Percentiles rank a stretch among this genome's conserved stretches.
Conservation (phyloP, 2,329 filamentous ascomycete species). For the Saccharata proteae region DNA sequence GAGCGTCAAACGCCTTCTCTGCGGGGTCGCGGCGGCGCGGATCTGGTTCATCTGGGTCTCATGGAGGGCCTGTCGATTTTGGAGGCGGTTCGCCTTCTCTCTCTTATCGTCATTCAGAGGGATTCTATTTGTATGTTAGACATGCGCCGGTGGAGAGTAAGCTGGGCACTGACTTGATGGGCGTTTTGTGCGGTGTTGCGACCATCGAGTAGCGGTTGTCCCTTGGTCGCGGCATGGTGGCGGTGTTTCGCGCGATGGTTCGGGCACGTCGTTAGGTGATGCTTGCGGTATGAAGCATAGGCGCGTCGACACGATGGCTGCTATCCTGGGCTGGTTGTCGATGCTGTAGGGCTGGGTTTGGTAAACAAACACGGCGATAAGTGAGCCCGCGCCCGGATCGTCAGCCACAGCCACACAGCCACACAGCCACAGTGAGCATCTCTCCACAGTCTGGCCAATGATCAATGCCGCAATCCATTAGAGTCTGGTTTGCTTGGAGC, state of each 20-base stretch:
- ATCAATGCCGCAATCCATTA: too few relatives aligned
- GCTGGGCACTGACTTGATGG: conserved; percentile 7
- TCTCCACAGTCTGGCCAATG: too few relatives aligned
- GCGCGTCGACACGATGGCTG: too few relatives aligned
- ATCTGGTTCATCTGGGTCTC: conserved; percentile 89
- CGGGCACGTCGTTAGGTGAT: conserved; percentile 10
- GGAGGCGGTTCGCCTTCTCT: conserved; percentile 79
- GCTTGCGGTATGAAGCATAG: conserved; percentile 10
- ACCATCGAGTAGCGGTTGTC: conserved; percentile 32
- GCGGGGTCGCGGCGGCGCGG: conserved; percentile 64
- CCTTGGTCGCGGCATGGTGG: conserved; percentile 43
- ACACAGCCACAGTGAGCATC: not conserved
- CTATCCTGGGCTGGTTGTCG: too few relatives aligned
- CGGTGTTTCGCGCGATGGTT: conserved; percentile 1
- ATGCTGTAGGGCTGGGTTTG: too few relatives aligned
- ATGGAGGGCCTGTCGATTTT: conserved; percentile 77
- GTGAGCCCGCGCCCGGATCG: too few relatives aligned
- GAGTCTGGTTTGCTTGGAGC: too few relatives aligned
- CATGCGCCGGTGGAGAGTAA: not conserved
- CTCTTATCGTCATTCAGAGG: conserved; percentile 90
- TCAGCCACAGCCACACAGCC: not conserved
- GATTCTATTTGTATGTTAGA: conserved; percentile 46
- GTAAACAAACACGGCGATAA: too few relatives aligned
- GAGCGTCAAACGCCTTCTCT: conserved; percentile 46
- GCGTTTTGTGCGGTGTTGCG: conserved; percentile 37